These are phyloP conservation scores for Panicum virgatum DNA, from an alignment of 202 grass and related monocot genomes.

Conservation along the genomic window DNA sequence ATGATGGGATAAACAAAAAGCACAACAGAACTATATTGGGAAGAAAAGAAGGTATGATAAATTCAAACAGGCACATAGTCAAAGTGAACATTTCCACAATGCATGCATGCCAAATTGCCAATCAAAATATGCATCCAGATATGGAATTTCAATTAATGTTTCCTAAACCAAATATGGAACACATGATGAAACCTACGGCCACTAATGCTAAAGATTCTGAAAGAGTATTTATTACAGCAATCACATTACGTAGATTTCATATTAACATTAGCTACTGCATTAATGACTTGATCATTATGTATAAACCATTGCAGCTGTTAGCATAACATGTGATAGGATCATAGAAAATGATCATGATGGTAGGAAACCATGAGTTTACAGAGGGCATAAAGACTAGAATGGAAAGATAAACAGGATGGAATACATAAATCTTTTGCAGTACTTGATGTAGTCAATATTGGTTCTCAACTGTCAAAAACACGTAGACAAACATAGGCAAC, in stretches of 20 bases:
- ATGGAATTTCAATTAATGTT: not conserved
- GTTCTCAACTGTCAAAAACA: not conserved
- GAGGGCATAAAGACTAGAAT: not conserved
- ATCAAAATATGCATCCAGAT: slow-evolving; percentile 14
- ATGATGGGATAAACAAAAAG: not conserved
- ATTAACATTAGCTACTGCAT: not conserved
- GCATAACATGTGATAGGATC: not conserved
- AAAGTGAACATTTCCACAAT: not conserved
- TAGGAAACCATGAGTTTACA: slow-evolving; percentile 4
- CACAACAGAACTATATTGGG: not conserved
- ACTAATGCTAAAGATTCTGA: not conserved
- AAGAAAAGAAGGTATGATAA: not conserved
- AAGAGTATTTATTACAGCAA: not conserved
- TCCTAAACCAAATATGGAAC: not conserved
- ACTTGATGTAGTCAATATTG: not conserved
- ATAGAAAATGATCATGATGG: not conserved
- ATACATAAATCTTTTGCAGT: not conserved
- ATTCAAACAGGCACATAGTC: not conserved
- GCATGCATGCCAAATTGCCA: not conserved
- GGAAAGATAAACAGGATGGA: slow-evolving; percentile 6
- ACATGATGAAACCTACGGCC: not conserved
- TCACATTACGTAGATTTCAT: not conserved
- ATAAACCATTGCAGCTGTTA: not conserved
- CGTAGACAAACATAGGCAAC: not conserved
- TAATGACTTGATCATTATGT: not conserved